phyloP scores from a whole-genome alignment of 2,329 filamentous ascomycete genomes.

The Hymenoscyphus repandus region DNA sequence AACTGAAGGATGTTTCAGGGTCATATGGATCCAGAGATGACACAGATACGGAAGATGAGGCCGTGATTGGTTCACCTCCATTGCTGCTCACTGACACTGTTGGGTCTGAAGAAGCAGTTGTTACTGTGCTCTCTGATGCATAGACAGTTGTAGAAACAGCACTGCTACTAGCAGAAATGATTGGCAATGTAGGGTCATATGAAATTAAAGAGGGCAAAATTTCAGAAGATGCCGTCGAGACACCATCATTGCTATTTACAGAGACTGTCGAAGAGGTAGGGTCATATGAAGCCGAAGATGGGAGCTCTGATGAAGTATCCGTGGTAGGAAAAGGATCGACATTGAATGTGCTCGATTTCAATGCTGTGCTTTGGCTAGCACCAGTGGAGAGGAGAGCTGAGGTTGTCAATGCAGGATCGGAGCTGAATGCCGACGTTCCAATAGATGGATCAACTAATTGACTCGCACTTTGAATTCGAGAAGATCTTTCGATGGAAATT shows the following conservation, averaged over 20 bases:
- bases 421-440: no score
- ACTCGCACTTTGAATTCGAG: not conserved
- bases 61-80: not conserved
- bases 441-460: no score
- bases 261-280: not conserved
- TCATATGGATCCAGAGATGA: not conserved
- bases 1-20: not conserved
- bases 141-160: no score
- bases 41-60: not conserved
- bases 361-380: not conserved
- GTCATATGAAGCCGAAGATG: slow-evolving; percentile 1
- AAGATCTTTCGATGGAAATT: not conserved
- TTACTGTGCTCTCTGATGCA: no score
- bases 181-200: not conserved
- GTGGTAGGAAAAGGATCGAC: not conserved
- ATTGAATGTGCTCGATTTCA: no score
- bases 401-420: no score
- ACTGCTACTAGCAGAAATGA: not conserved
- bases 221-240: not conserved
- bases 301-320: not conserved
- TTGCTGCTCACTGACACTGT: not conserved
- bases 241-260: not conserved
- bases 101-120: no score
- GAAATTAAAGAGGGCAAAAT: not conserved
- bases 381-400: no score